Evolutionary conservation across 371 early-diverging fungal species (phyloP), one percentile per base, ranked within the genome.

Genomic region (Catenaria anguillulae): DNA sequence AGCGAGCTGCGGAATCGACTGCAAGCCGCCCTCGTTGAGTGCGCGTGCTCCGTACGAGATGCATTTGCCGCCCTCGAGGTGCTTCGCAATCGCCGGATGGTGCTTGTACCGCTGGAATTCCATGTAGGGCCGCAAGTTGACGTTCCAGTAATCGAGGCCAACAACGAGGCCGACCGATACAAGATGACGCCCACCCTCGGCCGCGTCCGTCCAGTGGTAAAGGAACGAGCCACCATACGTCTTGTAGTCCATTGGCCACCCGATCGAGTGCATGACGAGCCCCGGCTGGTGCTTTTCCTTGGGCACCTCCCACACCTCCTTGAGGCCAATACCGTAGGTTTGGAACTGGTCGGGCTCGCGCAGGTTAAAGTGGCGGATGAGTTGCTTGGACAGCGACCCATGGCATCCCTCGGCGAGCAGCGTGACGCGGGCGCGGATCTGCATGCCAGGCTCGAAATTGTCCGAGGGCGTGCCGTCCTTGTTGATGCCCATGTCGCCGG

Each of bases 341-440:
- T 89, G 83, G 60, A 67, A 71, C 61, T 69, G 55, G 35, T 60
- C 71, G 26, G 93, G 87, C 61, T 88, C 80, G 40, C 98, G 81
- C 65, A 97, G 76, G 65, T 85, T 83, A 69, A 89, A 93, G 71
- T 92, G 87, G 65, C 79, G 75, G 65, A 89, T 81, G 55, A 97
- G 71, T 59, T 85, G 77, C 79, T 97, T 97, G 62, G 96, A 85
- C 43, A 97, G 76, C 33, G 90, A 89, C 21, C 98, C 97, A 65
- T 97, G 97, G 71, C 96, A 96, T 23, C 98, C 98, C 73, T 97
- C 98, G 46, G 93, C 98, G 76, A 97, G 92, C 48, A 96, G 70
- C 15, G 97, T 96, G 31, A 96, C 83, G 71, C 88, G 90, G 50
- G 93, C 94, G 56, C 85, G 88, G 62, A 97, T 81, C 71, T 87